Evolutionary conservation across 1,284 basidiomycete species (phyloP), one percentile per base, ranked within the genome.

Genomic region (Rhodotorula sp.): DNA sequence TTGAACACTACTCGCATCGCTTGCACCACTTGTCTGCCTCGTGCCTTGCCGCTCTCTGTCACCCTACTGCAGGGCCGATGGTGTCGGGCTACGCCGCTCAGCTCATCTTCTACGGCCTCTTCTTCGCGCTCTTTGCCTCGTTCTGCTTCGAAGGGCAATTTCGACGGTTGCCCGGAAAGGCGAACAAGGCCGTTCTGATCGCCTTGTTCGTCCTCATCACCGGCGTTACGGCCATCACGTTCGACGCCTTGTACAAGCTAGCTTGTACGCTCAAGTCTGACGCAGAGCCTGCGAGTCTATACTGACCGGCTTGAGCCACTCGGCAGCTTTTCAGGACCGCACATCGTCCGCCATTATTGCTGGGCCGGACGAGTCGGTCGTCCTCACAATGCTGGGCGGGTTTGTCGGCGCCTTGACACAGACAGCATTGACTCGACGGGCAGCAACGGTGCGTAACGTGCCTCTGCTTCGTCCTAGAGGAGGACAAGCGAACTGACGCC

Each of bases 181-280:
- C 27, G 13, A 34, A 54, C 53, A 27, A 25, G 25, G 14, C 34
- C 27, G 17, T 14, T 14, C 53, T 54, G 9, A 27, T 16, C 27
- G 25, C 25, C 25, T 27, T 54, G 12, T 54, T 66, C 25, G 52
- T n/a, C 13, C 49, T 66, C 49, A 54, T 60, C 45, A 27, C 60
- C 23, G 58, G 54, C 5, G 46, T n/a, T 21, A 61, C 58, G 8
- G 64, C 52, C 19, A 19, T 66, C 25, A 54, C 50, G 27, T 53
- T 54, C 44, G 57, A 66, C 16, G 64, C 59, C 7, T 21, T 52
- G 50, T 66, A 57, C 48, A 48, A 53, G 19, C 50, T 54, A 7
- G 55, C 64, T 5, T 56, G 64, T 59, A 17, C n/a, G 55, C 34
- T 34, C 34, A 34, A 34, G 34, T 34, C 34, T 34, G 34, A 34